Base-by-base conservation (phyloP, 2,329 filamentous ascomycete species). In the Calonectria montana region DNA sequence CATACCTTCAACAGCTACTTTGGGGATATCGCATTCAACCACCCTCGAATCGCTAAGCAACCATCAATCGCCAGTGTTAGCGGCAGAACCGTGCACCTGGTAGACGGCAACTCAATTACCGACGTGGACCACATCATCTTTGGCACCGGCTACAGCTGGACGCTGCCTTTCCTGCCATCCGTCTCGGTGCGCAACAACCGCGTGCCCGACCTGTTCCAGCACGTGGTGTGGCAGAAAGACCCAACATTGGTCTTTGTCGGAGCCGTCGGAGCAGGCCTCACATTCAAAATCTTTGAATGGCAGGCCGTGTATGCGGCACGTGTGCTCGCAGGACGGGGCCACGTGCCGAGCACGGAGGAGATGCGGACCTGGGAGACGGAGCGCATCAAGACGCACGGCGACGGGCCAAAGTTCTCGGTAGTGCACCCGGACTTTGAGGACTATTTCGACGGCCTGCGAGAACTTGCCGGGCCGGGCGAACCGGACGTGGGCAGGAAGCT, bases 271-370 rank as follows among this genome's bases (percentile, higher is more conserved):
- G 87, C 88, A 0, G 89, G 88, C 0, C 80, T 93, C 37, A 93
- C 91, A 0, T 93, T 94, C 83, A 92, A 91, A 78, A 86, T 92
- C 31, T 92, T 92, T 71, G 91, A 93, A 82, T 92, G 90, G 89
- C 91, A 93, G 78, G 90, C 90, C 9, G 90, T 92, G 0, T 85
- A 89, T 1, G 89, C 88, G 0, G 91, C 91, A 1, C 84, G 91
- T 0, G 80, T 91, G 4, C 83, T 93, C 0, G 87, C 91, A 0
- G 89, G 89, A 0, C 84, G 89, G 1, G 87, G 86, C 0, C 80
- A 75, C 2, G 80, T 92, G 12, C 91, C 91, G 0, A 72, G 86
- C 0, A 21, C 82, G 0, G 81, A 83, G n/a, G 88, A 88, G 71
- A 89, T 90, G 83, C 77, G 82, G 31, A 80, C 76, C 21, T 93